Evolutionary conservation across 805 yeast genomes (phyloP), one percentile per base, ranked within the genome.

Genomic region (Debaryomyces tyrocola): DNA sequence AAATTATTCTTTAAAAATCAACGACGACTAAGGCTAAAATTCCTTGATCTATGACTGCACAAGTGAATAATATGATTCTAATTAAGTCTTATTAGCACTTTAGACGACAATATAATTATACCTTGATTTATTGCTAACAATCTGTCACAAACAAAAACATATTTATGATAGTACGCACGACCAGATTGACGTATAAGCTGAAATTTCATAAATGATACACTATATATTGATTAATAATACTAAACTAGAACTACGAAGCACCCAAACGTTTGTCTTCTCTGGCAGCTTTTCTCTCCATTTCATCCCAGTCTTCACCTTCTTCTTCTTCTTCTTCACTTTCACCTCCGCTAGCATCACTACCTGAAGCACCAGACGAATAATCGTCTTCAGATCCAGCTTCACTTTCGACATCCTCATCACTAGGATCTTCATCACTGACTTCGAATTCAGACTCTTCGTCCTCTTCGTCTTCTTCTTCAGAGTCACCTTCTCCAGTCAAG

Each of bases 401-500:
- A 54, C 79, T 79, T 24, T 70, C 82, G 20, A 79, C 85, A 24
- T 78, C 83, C 42, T 81, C 90, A 49, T 81, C 84, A 35, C 76
- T 79, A 38, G 82, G 82, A 58, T 80, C 82, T 41, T 79, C 85
- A 43, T 81, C 81, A 46, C 78, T 67, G 14, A 75, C 83, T 62
- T 85, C 89, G 56, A 84, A 85, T 59, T 85, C 95, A 38, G 75
- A 70, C 59, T 85, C 94, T 49, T 81, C 87, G 37, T 80, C 84
- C 37, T 80, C 87, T 40, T 78, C 83, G 15, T 80, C 87, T 28
- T 74, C 81, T 50, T 82, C 96, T 41, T 80, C 86, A 8, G 64
- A 56, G 48, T 85, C 96, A 17, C 91, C 90, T 39, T 84, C 92
- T 36, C 94, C 92, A 24, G 90, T 88, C 66, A 94, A 79, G 79